Conservation (phyloP, 2,329 filamentous ascomycete species). For the Aspergillus unguis region DNA sequence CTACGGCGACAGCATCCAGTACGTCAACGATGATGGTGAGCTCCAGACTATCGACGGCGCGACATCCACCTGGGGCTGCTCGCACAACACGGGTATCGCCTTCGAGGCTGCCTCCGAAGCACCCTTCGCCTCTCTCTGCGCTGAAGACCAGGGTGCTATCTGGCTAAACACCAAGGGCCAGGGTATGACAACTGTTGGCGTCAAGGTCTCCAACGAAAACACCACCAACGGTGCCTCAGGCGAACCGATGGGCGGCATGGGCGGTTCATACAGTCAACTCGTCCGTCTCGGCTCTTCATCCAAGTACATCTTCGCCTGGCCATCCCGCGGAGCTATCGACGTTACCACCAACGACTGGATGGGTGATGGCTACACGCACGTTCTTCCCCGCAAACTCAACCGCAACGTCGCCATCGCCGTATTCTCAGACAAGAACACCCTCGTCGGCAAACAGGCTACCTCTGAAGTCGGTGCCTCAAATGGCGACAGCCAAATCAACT, state of each 20-base stretch:
- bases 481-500: constrained; percentile 59
- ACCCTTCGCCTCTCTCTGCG: constrained; percentile 58
- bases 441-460: constrained; percentile 53
- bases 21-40: constrained; percentile 48
- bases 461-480: constrained; percentile 52
- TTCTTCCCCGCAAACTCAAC: constrained; percentile 53
- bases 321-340: constrained; percentile 57
- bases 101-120: constrained; percentile 58
- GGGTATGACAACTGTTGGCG: constrained; percentile 50
- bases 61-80: constrained; percentile 59
- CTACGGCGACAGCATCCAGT: constrained; percentile 57
- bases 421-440: constrained; percentile 57
- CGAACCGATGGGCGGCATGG: constrained; percentile 61
- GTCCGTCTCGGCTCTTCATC: constrained; percentile 52
- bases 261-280: constrained; percentile 59
- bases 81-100: constrained; percentile 63
- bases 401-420: constrained; percentile 59
- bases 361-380: constrained; percentile 54
- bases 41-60: constrained; percentile 53
- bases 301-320: constrained; percentile 61
- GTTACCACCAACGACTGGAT: constrained; percentile 57
- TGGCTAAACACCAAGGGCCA: constrained; percentile 62
- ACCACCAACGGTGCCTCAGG: constrained; percentile 58
- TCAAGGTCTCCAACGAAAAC: constrained; percentile 62
- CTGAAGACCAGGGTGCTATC: constrained; percentile 62